Evolutionary conservation across 768 basidiomycete genomes (phyloP).

Genomic region (Lentinula lateritia): DNA sequence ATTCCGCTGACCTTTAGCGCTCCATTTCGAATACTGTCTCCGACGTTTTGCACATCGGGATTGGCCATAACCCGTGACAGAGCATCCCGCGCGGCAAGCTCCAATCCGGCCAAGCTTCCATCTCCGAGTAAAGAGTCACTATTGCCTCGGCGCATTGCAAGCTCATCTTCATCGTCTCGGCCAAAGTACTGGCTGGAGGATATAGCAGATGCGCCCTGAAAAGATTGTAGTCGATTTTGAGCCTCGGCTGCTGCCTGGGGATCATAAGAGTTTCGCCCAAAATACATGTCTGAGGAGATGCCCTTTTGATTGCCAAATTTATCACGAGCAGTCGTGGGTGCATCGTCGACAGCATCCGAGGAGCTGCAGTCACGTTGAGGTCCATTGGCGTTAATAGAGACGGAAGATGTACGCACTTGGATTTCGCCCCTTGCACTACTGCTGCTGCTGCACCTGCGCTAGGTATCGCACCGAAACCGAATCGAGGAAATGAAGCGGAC

Average conservation of each 20-base stretch:
- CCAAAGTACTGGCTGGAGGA: constrained; percentile 98
- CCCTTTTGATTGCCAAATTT: constrained; percentile 92
- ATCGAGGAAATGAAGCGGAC: constrained; percentile 53
- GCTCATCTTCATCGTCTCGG: constrained; percentile 75
- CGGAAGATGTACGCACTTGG: background rate
- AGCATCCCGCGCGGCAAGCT: constrained; percentile 68
- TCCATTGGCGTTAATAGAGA: background rate
- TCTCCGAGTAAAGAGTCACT: constrained; percentile 33
- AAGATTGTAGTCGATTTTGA: constrained; percentile 71
- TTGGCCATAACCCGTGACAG: constrained; percentile 71
- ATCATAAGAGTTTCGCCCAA: constrained; percentile 86
- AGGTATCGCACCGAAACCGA: constrained; percentile 85
- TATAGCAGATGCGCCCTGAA: constrained; percentile 90
- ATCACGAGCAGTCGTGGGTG: constrained; percentile 77
- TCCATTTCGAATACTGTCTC: constrained; percentile 71
- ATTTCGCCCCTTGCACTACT: constrained; percentile 17
- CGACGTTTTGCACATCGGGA: constrained; percentile 83
- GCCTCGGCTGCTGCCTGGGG: constrained; percentile 67
- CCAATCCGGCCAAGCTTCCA: constrained; percentile 53
- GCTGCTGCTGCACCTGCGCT: constrained; percentile 49
- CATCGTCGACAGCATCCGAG: constrained; percentile 38
- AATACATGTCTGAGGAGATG: constrained; percentile 98
- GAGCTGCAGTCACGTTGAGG: background rate
- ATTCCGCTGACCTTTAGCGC: constrained; percentile 67
- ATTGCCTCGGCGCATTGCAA: constrained; percentile 15